Evolutionary conservation across 2,329 filamentous ascomycete species (phyloP).

Genomic region (Monosporascus sp.): DNA sequence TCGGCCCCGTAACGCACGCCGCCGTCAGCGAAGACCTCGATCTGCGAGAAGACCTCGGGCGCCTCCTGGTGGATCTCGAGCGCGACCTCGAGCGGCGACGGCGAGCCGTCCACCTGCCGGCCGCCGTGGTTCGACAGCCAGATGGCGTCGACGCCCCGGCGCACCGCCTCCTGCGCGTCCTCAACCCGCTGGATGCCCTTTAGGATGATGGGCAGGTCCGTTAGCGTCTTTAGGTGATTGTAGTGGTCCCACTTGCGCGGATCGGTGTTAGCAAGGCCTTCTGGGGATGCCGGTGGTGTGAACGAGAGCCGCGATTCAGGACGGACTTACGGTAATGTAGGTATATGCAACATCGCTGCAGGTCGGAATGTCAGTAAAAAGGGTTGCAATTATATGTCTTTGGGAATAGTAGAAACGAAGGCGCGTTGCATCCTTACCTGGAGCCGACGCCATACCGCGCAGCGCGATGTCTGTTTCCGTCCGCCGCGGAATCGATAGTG

Average conservation of each 20-base stretch:
- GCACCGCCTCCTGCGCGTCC: constrained; percentile 3
- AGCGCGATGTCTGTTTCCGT: constrained; percentile 19
- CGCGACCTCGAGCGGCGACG: constrained; percentile 26
- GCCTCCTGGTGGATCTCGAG: constrained; percentile 30
- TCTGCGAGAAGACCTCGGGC: constrained; percentile 30
- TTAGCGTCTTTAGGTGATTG: constrained; percentile 15
- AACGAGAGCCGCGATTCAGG: background rate
- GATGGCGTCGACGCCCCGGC: constrained; percentile 19
- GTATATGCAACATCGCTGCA: background rate
- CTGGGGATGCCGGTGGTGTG: background rate
- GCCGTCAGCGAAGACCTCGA: constrained; percentile 33
- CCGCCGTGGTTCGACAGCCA: constrained; percentile 40
- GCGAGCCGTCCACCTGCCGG: constrained; percentile 37
- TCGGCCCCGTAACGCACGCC: constrained; percentile 35
- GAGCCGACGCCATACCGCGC: constrained; percentile 17
- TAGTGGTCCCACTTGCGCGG: constrained; percentile 4
- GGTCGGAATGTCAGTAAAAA: constrained; percentile 1
- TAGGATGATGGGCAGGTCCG: constrained; percentile 14
- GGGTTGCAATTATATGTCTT: too few species aligned
- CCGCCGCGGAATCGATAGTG: constrained; percentile 20
- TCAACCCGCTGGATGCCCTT: constrained; percentile 7
- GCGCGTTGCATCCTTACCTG: constrained; percentile 8
- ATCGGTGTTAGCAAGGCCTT: background rate
- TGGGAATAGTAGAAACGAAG: background rate
- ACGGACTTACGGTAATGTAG: background rate